Base-by-base conservation (phyloP, 2,329 filamentous ascomycete genomes). In the Pseudogymnoascus sp. region DNA sequence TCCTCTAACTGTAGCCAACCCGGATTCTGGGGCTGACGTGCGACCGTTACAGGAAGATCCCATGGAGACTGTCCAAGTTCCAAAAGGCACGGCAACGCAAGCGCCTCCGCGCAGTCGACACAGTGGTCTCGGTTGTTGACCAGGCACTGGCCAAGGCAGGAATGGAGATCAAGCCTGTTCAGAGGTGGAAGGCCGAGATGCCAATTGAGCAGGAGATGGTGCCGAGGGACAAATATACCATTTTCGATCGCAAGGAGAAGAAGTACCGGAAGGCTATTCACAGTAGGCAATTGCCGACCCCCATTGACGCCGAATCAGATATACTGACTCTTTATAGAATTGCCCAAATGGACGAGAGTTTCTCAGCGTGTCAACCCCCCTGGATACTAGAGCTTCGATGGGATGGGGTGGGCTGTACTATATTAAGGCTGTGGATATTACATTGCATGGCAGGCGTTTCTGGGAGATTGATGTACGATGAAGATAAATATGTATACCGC, bases 161-260 rank as follows among this genome's bases (percentile, higher is more conserved):
- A 62, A 80, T 86, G 71, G 83, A 86, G 63, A 83, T 83, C 61
- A 91, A 91, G 77, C 82, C 90, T 60, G 80, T 99, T 63, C 88
- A 96, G 74, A 79, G 87, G 71, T 99, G 94, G 94, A 96, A 94
- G 80, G 81, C 82, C 37, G 91, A 96, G 76, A 99, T 99, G 94
- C 94, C 94, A 21, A 89, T 85, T 26, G 94, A 99, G 81, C 83
- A 85, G 71, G 92, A 97, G 81, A 99, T 99, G 94, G 74, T 96
- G 74, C 88, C 94, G 54, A 88, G 85, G 76, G 94, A 99, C 78
- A 99, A 99, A 78, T 99, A 99, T 78, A 96, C 91, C 29, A 88
- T 99, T 71, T 99, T 97, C 76, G 93, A 96, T 76, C 87, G 92
- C 69, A 97, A 97, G 77, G 92, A 89, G 74, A 96, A 92, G 85